These are phyloP conservation scores for Cryptococcus depauperatus DNA, from an alignment of 1,284 basidiomycete genomes.

Conservation along the genomic window DNA sequence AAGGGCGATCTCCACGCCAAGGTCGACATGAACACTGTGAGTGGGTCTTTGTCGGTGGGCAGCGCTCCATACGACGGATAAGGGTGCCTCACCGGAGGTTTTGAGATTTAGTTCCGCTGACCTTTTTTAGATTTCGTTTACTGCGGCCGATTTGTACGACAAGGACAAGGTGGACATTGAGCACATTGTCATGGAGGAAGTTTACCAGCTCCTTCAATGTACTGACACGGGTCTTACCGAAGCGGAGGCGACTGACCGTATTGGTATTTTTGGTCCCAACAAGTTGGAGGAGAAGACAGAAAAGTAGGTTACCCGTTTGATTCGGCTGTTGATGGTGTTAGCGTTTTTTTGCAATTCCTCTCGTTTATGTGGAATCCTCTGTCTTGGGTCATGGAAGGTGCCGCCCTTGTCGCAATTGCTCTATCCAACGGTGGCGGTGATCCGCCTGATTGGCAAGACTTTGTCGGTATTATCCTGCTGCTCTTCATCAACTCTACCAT, in stretches of 20 bases:
- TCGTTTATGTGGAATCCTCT: conserved; percentile 98
- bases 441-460: conserved; percentile 94
- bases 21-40: conserved; percentile 73
- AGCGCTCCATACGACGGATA: too few relatives aligned
- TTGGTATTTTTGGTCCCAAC: conserved; percentile 94
- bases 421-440: conserved; percentile 80
- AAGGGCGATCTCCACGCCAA: conserved; percentile 53
- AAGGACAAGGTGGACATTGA: conserved; percentile 99
- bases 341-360: conserved; percentile 61
- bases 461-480: conserved; percentile 88
- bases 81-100: not conserved
- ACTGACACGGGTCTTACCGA: conserved; percentile 64
- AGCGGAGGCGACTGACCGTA: conserved; percentile 72
- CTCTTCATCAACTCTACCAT: conserved; percentile 92
- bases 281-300: conserved; percentile 86
- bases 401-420: conserved; percentile 90
- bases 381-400: conserved; percentile 99
- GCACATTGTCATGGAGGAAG: conserved; percentile 92
- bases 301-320: conserved; percentile 48
- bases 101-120: not conserved
- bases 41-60: too few relatives aligned
- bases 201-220: conserved; percentile 89
- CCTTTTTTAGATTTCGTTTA: conserved; percentile 37
- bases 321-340: conserved; percentile 16
- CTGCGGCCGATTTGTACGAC: conserved; percentile 67